These are phyloP conservation scores for Echria macrotheca DNA, from an alignment of 495 filamentous ascomycete species.

Conservation along the genomic window DNA sequence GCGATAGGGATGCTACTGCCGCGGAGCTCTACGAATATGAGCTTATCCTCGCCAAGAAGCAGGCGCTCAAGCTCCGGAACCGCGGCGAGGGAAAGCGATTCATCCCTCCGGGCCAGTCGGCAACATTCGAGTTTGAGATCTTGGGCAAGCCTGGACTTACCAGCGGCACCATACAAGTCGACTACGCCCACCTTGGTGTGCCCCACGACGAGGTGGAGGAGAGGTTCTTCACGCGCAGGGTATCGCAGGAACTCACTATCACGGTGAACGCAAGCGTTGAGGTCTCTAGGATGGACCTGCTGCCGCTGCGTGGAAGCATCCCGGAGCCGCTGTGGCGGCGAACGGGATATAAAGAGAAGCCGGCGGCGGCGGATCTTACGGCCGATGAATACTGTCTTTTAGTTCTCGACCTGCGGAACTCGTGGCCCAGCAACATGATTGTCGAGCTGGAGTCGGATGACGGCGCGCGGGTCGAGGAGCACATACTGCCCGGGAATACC, in stretches of 20 bases:
- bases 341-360: conserved; percentile 18
- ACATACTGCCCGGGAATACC: conserved; percentile 72
- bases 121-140: conserved; percentile 76
- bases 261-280: conserved; percentile 90
- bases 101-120: conserved; percentile 63
- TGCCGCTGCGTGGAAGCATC: conserved; percentile 58
- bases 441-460: conserved; percentile 46
- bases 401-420: conserved; percentile 78
- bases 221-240: conserved; percentile 76
- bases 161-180: conserved; percentile 73
- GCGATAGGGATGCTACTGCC: conserved; percentile 66
- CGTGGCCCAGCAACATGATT: conserved; percentile 72
- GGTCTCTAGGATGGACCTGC: conserved; percentile 67
- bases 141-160: conserved; percentile 80
- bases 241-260: conserved; percentile 74
- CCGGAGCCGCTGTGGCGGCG: conserved; percentile 43
- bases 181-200: conserved; percentile 70
- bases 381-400: conserved; percentile 69
- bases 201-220: conserved; percentile 58
- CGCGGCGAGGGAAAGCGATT: conserved; percentile 47
- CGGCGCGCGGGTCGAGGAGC: conserved; percentile 39
- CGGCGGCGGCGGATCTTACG: conserved; percentile 23
- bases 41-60: conserved; percentile 65
- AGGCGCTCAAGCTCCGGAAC: conserved; percentile 61
- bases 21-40: conserved; percentile 82